Percentiles rank a stretch among this genome's conserved stretches.
Conservation (phyloP, 345 rosid genomes). For the Citrus trifoliata region DNA sequence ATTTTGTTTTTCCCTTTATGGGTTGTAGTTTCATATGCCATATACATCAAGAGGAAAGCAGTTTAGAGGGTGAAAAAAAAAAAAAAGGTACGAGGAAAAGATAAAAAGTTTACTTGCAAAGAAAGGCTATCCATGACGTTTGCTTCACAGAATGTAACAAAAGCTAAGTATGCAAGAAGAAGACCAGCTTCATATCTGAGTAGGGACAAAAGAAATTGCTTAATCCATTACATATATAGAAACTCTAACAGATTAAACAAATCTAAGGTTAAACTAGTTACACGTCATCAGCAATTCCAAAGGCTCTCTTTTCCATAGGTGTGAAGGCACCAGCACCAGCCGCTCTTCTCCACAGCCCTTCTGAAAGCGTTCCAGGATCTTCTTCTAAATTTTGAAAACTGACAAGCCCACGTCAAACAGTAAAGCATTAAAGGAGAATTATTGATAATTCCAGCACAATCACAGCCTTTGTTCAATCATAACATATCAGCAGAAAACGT, state of each 20-base stretch:
- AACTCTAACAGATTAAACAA: background rate
- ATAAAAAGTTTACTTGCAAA: constrained; percentile 54
- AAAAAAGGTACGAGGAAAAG: background rate
- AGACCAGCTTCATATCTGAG: constrained; percentile 91
- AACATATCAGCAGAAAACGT: background rate
- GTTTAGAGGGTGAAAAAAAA: no score
- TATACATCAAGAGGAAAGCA: background rate
- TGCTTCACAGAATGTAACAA: constrained; percentile 89
- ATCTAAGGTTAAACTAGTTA: constrained; percentile 26
- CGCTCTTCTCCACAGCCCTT: constrained; percentile 94
- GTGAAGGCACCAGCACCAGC: constrained; percentile 72
- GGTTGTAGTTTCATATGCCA: background rate
- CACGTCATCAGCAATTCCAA: constrained; percentile 98
- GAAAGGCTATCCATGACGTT: constrained; percentile 83
- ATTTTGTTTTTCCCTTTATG: background rate
- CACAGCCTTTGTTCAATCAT: background rate
- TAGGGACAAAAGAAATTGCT: constrained; percentile 19
- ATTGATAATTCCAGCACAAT: background rate
- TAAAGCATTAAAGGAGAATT: background rate
- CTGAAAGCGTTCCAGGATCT: constrained; percentile 51
- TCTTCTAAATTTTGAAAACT: constrained; percentile 61
- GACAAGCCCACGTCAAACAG: constrained; percentile 10
- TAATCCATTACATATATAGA: background rate
- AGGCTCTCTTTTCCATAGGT: constrained; percentile 73
- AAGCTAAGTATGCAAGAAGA: constrained; percentile 90